A percentile compares a stretch with the other conserved stretches of the same genome.
These are phyloP conservation scores for Deuterostichococcus epilithicus DNA, from an alignment of 139 green algal genomes.

Conservation along the genomic window DNA sequence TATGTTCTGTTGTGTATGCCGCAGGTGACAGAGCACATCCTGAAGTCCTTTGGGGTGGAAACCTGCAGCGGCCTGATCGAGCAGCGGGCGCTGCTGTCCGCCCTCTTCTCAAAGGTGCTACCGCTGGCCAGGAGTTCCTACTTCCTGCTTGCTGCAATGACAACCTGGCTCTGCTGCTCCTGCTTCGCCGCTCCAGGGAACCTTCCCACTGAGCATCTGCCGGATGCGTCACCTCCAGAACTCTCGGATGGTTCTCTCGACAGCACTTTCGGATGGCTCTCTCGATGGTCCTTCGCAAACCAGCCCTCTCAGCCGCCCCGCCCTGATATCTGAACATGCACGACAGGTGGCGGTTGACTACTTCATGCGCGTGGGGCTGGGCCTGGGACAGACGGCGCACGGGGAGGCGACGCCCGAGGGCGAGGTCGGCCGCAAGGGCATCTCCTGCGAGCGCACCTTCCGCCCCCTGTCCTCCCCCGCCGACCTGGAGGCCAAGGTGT, in stretches of 20 bases:
- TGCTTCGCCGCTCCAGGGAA: too few species aligned
- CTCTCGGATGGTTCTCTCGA: too few species aligned
- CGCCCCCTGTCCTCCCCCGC: conserved; percentile 15
- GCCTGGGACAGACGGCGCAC: conserved; percentile 50
- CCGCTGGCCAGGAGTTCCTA: too few species aligned
- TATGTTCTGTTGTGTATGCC: neutral
- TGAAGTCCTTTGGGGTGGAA: conserved; percentile 54
- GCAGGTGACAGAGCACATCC: conserved; percentile 65
- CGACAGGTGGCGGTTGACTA: conserved; percentile 34
- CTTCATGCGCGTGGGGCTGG: conserved; percentile 61
- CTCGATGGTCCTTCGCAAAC: too few species aligned
- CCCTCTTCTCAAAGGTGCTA: conserved; percentile 56
- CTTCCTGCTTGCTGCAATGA: too few species aligned
- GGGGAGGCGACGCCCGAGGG: conserved; percentile 22
- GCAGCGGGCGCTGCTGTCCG: conserved; percentile 50
- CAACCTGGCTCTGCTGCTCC: too few species aligned
- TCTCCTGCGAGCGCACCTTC: conserved; percentile 81
- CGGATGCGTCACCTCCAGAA: too few species aligned
- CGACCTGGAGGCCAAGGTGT: conserved; percentile 59
- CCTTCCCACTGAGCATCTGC: too few species aligned
- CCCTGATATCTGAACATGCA: too few species aligned
- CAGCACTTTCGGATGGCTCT: too few species aligned
- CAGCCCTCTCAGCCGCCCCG: too few species aligned
- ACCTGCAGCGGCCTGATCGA: conserved; percentile 57
- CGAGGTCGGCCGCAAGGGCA: conserved; percentile 71